phyloP scores from a whole-genome alignment of 75 land plant genomes.

The Pseudotsuga menziesii region DNA sequence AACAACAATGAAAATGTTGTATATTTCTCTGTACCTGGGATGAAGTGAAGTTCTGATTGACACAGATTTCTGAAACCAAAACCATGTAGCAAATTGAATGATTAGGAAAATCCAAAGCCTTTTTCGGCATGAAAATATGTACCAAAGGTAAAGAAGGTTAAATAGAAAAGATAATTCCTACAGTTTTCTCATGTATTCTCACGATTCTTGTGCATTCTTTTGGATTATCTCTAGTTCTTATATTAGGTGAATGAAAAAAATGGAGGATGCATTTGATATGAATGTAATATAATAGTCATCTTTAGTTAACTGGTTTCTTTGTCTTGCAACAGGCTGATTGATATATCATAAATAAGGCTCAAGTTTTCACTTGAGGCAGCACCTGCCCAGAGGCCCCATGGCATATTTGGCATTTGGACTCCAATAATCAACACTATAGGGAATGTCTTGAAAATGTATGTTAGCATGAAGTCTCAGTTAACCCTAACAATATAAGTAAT shows the following conservation, averaged over 20 bases:
- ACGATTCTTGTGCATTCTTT: neutral
- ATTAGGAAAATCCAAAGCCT: neutral
- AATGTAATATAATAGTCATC: neutral
- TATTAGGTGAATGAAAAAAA: neutral
- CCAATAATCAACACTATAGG: slow-evolving; percentile 85
- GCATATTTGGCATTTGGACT: slow-evolving; percentile 93
- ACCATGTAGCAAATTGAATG: neutral
- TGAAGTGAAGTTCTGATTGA: neutral
- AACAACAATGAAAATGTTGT: neutral
- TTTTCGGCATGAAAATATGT: neutral
- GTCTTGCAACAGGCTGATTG: slow-evolving; percentile 52
- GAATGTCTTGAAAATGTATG: slow-evolving; percentile 94
- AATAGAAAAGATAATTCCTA: neutral
- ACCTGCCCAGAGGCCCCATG: slow-evolving; percentile 89
- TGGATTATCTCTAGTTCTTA: neutral
- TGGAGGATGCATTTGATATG: neutral
- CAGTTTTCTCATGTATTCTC: neutral
- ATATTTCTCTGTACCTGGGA: neutral
- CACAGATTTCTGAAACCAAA: neutral
- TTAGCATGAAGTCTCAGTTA: slow-evolving; percentile 15
- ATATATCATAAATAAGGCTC: slow-evolving; percentile 78
- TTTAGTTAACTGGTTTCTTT: slow-evolving; percentile 9
- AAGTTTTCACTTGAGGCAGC: slow-evolving; percentile 78
- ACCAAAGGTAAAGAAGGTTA: neutral
- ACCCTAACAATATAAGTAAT: neutral